Percentiles rank a stretch among this genome's conserved stretches.
These are phyloP conservation scores for Aspergillus kassunensis DNA, from an alignment of 495 filamentous ascomycete species.

Conservation along the genomic window DNA sequence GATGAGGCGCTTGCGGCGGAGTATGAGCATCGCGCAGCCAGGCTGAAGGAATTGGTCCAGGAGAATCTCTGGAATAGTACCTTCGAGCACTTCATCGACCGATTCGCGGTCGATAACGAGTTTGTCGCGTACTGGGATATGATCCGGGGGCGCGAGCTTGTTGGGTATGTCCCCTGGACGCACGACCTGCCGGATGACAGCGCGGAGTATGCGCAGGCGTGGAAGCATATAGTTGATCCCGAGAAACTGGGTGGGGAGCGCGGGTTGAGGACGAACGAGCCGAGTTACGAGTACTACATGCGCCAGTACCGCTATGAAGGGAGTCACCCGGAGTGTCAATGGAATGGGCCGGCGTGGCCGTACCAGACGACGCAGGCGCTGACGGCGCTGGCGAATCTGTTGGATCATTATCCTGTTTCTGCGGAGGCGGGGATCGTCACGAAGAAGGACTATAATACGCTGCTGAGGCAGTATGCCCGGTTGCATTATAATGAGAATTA, in stretches of 20 bases:
- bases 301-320: conserved; percentile 26
- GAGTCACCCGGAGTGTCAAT: conserved; percentile 24
- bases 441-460: conserved; percentile 20
- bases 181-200: conserved; percentile 27
- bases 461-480: conserved; percentile 25
- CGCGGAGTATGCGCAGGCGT: conserved; percentile 18
- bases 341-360: conserved; percentile 31
- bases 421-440: conserved; percentile 11
- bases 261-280: conserved; percentile 28
- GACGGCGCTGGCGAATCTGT: conserved; percentile 25
- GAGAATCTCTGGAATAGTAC: conserved; percentile 27
- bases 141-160: conserved; percentile 28
- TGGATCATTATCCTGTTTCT: conserved; percentile 27
- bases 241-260: conserved; percentile 20
- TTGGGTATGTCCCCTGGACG: conserved; percentile 31
- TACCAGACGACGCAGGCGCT: conserved; percentile 29
- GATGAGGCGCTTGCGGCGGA: conserved; percentile 15
- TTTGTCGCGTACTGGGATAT: conserved; percentile 29
- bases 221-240: conserved; percentile 17
- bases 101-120: conserved; percentile 25
- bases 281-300: conserved; percentile 32
- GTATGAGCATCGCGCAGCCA: conserved; percentile 18
- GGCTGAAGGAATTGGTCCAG: conserved; percentile 20
- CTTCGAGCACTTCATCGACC: conserved; percentile 31
- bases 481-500: conserved; percentile 25